These are phyloP conservation scores for Gentiana dahurica DNA, from an alignment of 257 asterid genomes.

Conservation along the genomic window DNA sequence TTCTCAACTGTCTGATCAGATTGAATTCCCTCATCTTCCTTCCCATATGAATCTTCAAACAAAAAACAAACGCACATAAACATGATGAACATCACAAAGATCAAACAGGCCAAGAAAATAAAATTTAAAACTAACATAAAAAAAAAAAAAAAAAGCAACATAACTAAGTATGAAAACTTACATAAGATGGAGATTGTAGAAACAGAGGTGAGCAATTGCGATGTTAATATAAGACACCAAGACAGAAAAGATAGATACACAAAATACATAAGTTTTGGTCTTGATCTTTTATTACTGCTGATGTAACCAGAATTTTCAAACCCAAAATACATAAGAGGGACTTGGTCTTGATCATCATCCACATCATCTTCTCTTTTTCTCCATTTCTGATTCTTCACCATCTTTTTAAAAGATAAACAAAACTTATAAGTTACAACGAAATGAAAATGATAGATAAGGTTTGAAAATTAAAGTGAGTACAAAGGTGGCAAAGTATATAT, in stretches of 20 bases:
- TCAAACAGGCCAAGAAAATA: conserved; percentile 15
- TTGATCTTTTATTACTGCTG: conserved; percentile 27
- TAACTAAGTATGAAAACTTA: conserved; percentile 23
- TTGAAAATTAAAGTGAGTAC: no score
- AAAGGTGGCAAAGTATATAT: no score
- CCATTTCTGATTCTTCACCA: conserved; percentile 28
- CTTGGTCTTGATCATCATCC: conserved; percentile 44
- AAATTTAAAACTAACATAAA: not conserved
- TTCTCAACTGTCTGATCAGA: conserved; percentile 13
- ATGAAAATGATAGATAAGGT: not conserved
- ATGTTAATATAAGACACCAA: conserved; percentile 46
- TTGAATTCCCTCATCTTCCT: conserved; percentile 23
- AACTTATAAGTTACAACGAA: not conserved
- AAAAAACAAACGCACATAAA: conserved; percentile 1
- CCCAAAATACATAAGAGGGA: conserved; percentile 28
- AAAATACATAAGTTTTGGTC: conserved; percentile 39
- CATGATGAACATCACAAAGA: not conserved
- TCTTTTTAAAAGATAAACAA: conserved; percentile 1
- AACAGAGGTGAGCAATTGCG: conserved; percentile 32
- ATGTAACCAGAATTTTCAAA: conserved; percentile 22
- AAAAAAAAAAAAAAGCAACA: conserved; percentile 9
- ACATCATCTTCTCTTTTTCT: conserved; percentile 22
- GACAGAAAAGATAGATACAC: conserved; percentile 33
- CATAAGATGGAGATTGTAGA: conserved; percentile 34
- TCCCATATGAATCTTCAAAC: conserved; percentile 43